A percentile compares a stretch with the other conserved stretches of the same genome.
Conservation (phyloP, 352 stramenopile genomes). For the Globisporangium heterothallicum region DNA sequence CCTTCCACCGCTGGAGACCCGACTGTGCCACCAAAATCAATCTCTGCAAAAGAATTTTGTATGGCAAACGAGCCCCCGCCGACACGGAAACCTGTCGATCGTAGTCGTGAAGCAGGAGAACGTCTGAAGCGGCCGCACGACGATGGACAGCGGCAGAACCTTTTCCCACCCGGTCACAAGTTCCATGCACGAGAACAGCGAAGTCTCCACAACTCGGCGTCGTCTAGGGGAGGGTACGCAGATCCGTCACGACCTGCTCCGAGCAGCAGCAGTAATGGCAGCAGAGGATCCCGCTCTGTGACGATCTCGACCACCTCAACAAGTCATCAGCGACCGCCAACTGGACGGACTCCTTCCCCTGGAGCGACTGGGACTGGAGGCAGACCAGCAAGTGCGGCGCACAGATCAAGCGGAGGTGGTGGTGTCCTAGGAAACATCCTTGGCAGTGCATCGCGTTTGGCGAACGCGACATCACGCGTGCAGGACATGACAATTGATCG, state of each 20-base stretch:
- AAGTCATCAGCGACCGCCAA: slow-evolving; percentile 10
- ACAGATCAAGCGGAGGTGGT: slow-evolving; percentile 11
- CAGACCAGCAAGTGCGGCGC: slow-evolving; percentile 8
- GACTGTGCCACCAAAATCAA: slow-evolving; percentile 22
- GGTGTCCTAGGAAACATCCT: slow-evolving; percentile 63
- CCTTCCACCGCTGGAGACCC: background rate
- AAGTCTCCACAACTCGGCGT: background rate
- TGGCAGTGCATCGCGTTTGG: slow-evolving; percentile 53
- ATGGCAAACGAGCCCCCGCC: slow-evolving; percentile 36
- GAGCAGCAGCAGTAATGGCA: background rate
- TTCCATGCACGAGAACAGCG: slow-evolving; percentile 6
- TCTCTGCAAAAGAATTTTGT: slow-evolving; percentile 53
- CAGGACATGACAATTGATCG: slow-evolving; percentile 41
- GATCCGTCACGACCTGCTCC: background rate
- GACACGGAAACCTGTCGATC: background rate
- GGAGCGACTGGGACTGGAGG: background rate
- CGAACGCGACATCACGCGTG: slow-evolving; percentile 59
- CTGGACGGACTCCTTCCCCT: background rate
- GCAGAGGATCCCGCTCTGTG: slow-evolving; percentile 5
- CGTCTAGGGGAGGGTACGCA: background rate
- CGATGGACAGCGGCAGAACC: slow-evolving; percentile 4
- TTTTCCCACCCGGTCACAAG: slow-evolving; percentile 7
- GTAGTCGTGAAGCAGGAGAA: background rate
- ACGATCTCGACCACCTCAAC: background rate
- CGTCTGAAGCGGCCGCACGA: slow-evolving; percentile 11